Evolutionary conservation across 2,329 filamentous ascomycete species (phyloP), one percentile per base, ranked within the genome.

Genomic region (Phaeophleospora eucalypticola): DNA sequence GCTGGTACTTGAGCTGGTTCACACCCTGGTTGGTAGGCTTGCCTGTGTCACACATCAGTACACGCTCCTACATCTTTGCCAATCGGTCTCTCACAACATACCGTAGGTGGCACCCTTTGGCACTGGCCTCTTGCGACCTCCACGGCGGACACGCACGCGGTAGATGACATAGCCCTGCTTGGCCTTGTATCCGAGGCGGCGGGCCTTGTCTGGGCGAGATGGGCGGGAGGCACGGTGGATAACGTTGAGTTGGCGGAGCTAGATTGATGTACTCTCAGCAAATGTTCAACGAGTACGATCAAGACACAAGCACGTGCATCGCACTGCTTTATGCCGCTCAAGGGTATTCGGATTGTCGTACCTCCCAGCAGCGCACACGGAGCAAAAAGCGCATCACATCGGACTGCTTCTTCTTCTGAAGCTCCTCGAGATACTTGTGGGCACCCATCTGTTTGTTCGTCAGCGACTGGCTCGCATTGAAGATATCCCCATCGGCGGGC

Each of bases 111-210:
- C 93, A 85, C 93, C 93, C 89, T 95, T 95, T 70, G 86, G 83
- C 57, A 83, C 89, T 68, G 91, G 93, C 76, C 83, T 83, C 90
- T 98, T 98, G 83, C 93, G 89, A 70, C 93, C 93, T 86, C 93
- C 93, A 76, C 93, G 89, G 75, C 93, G 87, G 68, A 98, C 93
- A 73, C 93, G 93, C 71, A 94, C 83, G 74, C 93, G 93, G 86
- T 98, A 98, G 86, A 98, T 89, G 73, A 98, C 93, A 82, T 97
- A 98, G 77, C 93, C 93, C 82, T 98, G 93, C 89, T 98, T 98
- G 82, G 94, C 93, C 88, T 98, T 98, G 89, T 98, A 98, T 69
- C 93, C 93, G 67, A 98, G 88, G 77, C 94, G 93, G 79, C 93
- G 93, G 72, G 94, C 93, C 88, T 98, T 98, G 82, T 98, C 94